Evolutionary conservation across 257 asterid species (phyloP), one percentile per base, ranked within the genome.

Genomic region (Fraxinus quadrangulata): DNA sequence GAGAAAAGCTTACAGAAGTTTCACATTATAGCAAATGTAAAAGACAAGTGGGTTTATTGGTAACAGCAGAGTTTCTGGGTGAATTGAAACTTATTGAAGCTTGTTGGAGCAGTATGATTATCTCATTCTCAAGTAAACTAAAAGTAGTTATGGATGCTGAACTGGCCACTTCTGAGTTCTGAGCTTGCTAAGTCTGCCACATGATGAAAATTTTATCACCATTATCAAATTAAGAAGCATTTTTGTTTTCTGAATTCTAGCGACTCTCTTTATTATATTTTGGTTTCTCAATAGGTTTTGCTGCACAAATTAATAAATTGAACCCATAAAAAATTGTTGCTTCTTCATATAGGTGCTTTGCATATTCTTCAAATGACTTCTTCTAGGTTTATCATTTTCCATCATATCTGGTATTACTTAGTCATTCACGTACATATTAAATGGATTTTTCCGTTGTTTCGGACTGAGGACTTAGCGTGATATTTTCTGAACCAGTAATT

Each of bases 31-130:
- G 26, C n/a, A 54, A 54, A 54, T 54, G 65, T 6, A 54, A 54
- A 54, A 54, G 65, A 54, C 12, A 1, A 19, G 26, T 54, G 65
- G 26, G n/a, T 19, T 19, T 17, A 19, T 17, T 54, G 65, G 65
- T 47, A 47, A 47, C n/a, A 47, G 19, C 76, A 75, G 49, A 40
- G 51, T 37, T 70, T 54, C 65, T 54, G 9, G 65, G 65, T n/a
- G 9, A 54, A 54, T 54, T 19, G 65, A 54, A 54, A 17, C 65
- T 19, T 19, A 17, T 54, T 19, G 65, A 54, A 19, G 65, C 5
- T 54, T 19, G 65, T 54, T 54, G 65, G 65, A 54, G 65, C 65
- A 2, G 0, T 19, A 54, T 5, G 65, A 54, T 19, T 5, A 16
- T 40, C 19, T 54, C 65, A 54, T 54, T 54, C 19, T n/a, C 26